phyloP scores from a whole-genome alignment of 2,329 filamentous ascomycete genomes.

The Fusarium nisikadoi region DNA sequence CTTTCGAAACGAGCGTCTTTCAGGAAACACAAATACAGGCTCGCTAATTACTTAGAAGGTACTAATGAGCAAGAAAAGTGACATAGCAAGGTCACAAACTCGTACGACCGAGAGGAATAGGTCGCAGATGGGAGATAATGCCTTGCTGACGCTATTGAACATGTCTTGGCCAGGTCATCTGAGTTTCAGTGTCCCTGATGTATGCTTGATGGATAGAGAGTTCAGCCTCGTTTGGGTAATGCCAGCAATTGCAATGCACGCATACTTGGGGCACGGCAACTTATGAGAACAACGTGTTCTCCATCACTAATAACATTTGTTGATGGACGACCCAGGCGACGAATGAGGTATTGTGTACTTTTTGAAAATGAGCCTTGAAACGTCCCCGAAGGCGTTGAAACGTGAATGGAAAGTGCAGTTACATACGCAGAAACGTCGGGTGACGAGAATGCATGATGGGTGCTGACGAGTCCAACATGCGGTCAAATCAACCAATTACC shows the following conservation, averaged over 20 bases:
- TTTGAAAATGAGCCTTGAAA: background rate
- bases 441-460: background rate
- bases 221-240: rapidly evolving
- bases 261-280: background rate
- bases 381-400: background rate
- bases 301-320: background rate
- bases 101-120: rapidly evolving
- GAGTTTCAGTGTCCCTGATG: no score
- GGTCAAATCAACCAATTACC: conserved; percentile 17
- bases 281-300: background rate
- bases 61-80: background rate
- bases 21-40: background rate
- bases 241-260: background rate
- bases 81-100: background rate
- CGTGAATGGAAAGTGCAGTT: background rate
- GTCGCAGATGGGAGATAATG: no score
- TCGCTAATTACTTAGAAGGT: background rate
- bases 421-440: background rate
- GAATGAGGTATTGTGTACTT: no score
- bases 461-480: conserved; percentile 31
- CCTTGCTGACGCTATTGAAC: background rate
- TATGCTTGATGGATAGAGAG: background rate
- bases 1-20: no score
- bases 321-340: background rate
- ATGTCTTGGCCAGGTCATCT: background rate